These are phyloP conservation scores for Leccinellum rugosiceps DNA, from an alignment of 768 basidiomycete genomes.

Conservation along the genomic window DNA sequence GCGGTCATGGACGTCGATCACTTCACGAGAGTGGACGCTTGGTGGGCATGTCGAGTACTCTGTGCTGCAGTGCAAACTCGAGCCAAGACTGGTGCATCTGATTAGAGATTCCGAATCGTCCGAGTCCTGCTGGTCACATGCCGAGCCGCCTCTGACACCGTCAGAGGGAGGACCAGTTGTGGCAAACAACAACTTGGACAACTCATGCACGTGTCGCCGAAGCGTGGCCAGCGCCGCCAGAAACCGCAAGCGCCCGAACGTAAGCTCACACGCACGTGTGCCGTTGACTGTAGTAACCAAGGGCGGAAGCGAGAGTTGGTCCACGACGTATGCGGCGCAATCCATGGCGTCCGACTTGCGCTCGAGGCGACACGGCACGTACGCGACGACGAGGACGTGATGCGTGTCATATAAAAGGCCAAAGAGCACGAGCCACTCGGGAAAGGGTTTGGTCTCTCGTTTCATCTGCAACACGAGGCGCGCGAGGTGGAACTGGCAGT, in stretches of 20 bases:
- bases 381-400: constrained; percentile 19
- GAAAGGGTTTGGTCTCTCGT: constrained; percentile 5
- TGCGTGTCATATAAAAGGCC: constrained; percentile 20
- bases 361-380: constrained; percentile 13
- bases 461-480: constrained; percentile 10
- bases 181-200: constrained; percentile 16
- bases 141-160: neutral
- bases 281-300: neutral
- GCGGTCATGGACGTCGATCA: neutral
- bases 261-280: constrained; percentile 5
- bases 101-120: neutral
- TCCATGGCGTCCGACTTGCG: constrained; percentile 1
- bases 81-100: constrained; percentile 3
- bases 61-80: constrained; percentile 11
- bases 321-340: constrained; percentile 20
- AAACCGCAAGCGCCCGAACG: constrained; percentile 19
- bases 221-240: constrained; percentile 16
- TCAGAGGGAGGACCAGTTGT: neutral
- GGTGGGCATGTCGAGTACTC: constrained; percentile 27
- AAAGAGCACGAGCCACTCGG: constrained; percentile 28
- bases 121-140: constrained; percentile 1
- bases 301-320: constrained; percentile 15
- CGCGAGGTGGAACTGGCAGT: constrained; percentile 10
- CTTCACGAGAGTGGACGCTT: neutral
- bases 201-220: constrained; percentile 16